Conservation (phyloP, 805 yeast species). For the Cephaloascus fragrans region DNA sequence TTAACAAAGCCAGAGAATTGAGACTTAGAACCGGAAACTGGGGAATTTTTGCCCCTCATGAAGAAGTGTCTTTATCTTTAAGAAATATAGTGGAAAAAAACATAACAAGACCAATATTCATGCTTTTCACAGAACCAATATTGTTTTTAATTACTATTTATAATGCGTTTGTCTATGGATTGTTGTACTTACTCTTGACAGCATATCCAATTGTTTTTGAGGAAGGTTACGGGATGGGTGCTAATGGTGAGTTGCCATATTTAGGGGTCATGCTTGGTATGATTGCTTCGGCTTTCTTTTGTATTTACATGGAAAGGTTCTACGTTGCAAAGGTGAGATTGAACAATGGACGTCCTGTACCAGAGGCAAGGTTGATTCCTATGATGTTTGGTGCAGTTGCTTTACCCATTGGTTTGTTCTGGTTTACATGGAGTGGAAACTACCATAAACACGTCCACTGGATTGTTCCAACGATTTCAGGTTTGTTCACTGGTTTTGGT, state of each 20-base stretch:
- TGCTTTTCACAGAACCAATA: slow-evolving; percentile 32
- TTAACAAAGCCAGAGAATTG: slow-evolving; percentile 20
- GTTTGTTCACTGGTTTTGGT: slow-evolving; percentile 59
- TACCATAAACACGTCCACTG: slow-evolving; percentile 65
- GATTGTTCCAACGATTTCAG: slow-evolving; percentile 70
- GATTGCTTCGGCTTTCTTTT: slow-evolving; percentile 16
- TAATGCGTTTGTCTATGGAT: slow-evolving; percentile 40
- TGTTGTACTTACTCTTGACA: slow-evolving; percentile 34
- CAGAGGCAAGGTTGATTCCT: slow-evolving; percentile 74
- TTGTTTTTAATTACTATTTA: slow-evolving; percentile 31
- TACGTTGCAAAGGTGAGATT: slow-evolving; percentile 22
- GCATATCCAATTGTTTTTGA: slow-evolving; percentile 29
- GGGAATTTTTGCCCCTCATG: slow-evolving; percentile 29
- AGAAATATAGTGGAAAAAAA: slow-evolving; percentile 25
- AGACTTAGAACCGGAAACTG: slow-evolving; percentile 30
- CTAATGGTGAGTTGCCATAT: slow-evolving; percentile 17
- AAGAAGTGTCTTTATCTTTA: slow-evolving; percentile 18
- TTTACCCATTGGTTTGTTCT: slow-evolving; percentile 72
- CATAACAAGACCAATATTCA: slow-evolving; percentile 24
- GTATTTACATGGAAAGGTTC: slow-evolving; percentile 15
- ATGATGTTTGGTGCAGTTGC: slow-evolving; percentile 63
- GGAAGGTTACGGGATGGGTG: slow-evolving; percentile 16
- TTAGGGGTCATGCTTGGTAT: slow-evolving; percentile 28
- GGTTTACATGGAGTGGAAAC: slow-evolving; percentile 86
- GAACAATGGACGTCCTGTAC: slow-evolving; percentile 52